Evolutionary conservation across 202 grass and related monocot genomes (phyloP), one percentile per base, ranked within the genome.

Genomic region (Hordeum pubiflorum): DNA sequence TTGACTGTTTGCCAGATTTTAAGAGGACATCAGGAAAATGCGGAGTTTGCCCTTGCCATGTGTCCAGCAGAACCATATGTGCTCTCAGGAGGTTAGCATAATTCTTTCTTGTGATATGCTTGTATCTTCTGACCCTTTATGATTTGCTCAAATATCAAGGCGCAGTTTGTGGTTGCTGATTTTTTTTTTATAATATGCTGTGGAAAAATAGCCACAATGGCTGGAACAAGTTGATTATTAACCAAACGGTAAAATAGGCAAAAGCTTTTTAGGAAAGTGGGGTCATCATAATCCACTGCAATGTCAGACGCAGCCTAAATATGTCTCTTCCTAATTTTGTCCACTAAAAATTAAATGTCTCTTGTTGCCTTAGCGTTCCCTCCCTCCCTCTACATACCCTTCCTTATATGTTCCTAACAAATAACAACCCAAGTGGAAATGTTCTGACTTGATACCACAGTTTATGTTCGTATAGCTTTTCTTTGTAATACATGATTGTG

Each of bases 1-100:
- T 81, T 33, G 77, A 24, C 14, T 80, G 23, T 76, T 75, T 87
- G 13, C 22, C 87, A 98, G 96, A 93, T 91, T 87, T 83, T 98
- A 71, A 95, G 69, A 75, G 92, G 95, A 21, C 95, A 98, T 61
- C 48, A 89, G 76, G 84, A 98, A 89, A 94, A 93, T 94, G 95
- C 95, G 36, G 88, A 98, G 78, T 98, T 89, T 68, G 95, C 92
- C 3, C 88, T 98, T 72, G 90, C 88, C 74, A 93, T 95, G 95
- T 94, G 90, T 88, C 95, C 84, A 59, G 88, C 90, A 36, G 90
- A 95, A 84, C 92, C 92, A 48, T 93, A 85, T 91, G 96, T 96
- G 39, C 78, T 99, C 57, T 99, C 90, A 52, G 96, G 96, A 99
- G 96, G 96, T 99, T 82, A 52, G 70, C 23, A 73, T 8, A 27